Base-by-base conservation (phyloP, 805 yeast genomes). In the Geotrichum ghanense region DNA sequence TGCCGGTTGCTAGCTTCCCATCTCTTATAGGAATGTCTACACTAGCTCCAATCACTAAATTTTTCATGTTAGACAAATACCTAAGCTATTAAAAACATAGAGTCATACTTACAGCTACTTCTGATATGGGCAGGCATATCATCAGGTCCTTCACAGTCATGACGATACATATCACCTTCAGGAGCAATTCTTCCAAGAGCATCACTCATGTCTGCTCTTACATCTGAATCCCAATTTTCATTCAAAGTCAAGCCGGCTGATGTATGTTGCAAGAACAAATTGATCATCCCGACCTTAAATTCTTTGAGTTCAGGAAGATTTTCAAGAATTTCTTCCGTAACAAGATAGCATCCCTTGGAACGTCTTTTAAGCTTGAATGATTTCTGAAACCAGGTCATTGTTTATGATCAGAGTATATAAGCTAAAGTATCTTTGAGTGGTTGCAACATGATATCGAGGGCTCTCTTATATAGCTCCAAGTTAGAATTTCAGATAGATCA, bases 91-190 rank as follows among this genome's bases (percentile, higher is more conserved):
- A n/a, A n/a, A n/a, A n/a, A n/a, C n/a, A 25, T 9, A 25, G 9
- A 9, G 12, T 9, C 9, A 31, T 31, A 31, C 37, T 31, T 12
- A 31, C 37, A 45, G 1, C 59, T 48, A 17, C 83, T 71, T 58
- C 83, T 79, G 45, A 79, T 78, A 61, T 84, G 94, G 0, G 89
- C 83, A 1, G 90, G 85, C 88, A 83, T 81, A 59, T 84, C 94
- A 59, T 85, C 94, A 2, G 83, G 58, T 16, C 72, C 94, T 62
- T 84, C 94, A 46, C 81, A 90, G 12, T 73, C 75, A 59, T 80
- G 89, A 42, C 72, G 56, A 54, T 80, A 81, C 41, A 58, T 54
- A 19, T 63, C 70, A 45, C 72, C 73, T 56, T 83, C 90, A 0
- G 94, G 94, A 2, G 76, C 84, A 48, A 83, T 66, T 45, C 75